Evolutionary conservation across 2,329 filamentous ascomycete species (phyloP), one percentile per base, ranked within the genome.

Genomic region (Paraphoma sp.): DNA sequence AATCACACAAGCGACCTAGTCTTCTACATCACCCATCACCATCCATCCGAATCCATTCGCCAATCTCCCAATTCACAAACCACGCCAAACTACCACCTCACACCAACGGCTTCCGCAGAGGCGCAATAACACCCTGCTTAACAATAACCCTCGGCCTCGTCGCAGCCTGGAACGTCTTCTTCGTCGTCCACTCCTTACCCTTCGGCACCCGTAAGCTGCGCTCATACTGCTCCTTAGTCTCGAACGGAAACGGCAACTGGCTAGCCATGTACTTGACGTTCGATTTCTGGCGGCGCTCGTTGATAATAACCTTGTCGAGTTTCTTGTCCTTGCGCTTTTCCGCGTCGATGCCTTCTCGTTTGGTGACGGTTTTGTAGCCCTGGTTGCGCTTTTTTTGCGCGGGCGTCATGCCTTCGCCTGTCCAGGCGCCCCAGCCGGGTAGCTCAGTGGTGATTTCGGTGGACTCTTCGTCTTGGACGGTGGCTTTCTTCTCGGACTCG

Each of bases 181-280:
- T 97, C n/a, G 94, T 98, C 66, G 89, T 88, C 93, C 94, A 99
- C 78, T 99, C 94, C 14, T 90, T 92, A 1, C 95, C 95, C 58
- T 98, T 87, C 1, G 95, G 95, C 64, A 97, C 79, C 43, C 94
- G 84, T 56, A 98, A 81, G 62, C 90, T 91, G 48, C 94, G 83
- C 82, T 99, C 95, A 79, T 98, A 98, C 81, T 97, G 93, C 71
- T 90, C 85, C 65, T 84, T 85, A 29, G 86, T 92, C 82, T 97
- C 94, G 77, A 93, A 98, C n/a, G 88, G 89, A 78, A 96, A 91
- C 48, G 95, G 95, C 48, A 99, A 82, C 68, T 87, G 86, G 8
- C 88, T 87, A 16, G 95, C 93, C 69, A 97, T 84, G 72, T 96
- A 98, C 73, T 92, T 93, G 69, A 87, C 86, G 76, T 95, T 97